Base-by-base conservation (phyloP, 805 yeast genomes). In the Jamesozyma spencerorum region DNA sequence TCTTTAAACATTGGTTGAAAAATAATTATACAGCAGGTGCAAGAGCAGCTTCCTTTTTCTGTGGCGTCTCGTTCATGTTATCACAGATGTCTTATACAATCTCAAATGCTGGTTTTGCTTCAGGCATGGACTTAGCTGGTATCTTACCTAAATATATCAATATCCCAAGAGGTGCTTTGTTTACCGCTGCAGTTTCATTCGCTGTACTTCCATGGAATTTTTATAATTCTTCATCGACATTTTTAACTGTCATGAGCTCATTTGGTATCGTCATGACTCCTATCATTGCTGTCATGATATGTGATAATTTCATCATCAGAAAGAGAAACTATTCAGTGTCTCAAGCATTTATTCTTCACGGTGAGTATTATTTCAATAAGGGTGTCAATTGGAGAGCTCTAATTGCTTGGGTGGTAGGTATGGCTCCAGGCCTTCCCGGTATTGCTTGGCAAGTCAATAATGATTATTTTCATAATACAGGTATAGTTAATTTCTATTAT, bases 381-480 rank as follows among this genome's bases (percentile, higher is more conserved):
- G 74, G 74, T 29, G 36, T 64, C 36, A 68, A 69, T 41, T 62
- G 59, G 58, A 57, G 68, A 54, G 58, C 67, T 41, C 46, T 65
- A 33, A 40, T 53, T 45, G 58, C 60, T 18, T 55, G 60, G 57
- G 42, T 54, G 4, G 46, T 56, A 4, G 69, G 70, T 26, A 59
- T 66, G 52, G 64, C 68, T 10, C 77, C 75, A 14, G 74, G 74
- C 17, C 42, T 74, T 19, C 79, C 79, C 3, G 79, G 79, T 28
- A 62, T 54, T 47, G 64, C 58, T 47, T 63, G 50, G 66, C 62
- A 47, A 50, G 59, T 57, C 34, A 64, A 54, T 38, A 45, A 57
- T n/a, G 36, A 44, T 18, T 51, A 48, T 22, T 56, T 62, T 43
- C 33, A 45, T 15, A 47, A 55, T 24, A 46, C 36, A 3, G 76